Evolutionary conservation across 2,329 filamentous ascomycete genomes (phyloP), one percentile per base, ranked within the genome.

Genomic region (Fusarium chaquense): DNA sequence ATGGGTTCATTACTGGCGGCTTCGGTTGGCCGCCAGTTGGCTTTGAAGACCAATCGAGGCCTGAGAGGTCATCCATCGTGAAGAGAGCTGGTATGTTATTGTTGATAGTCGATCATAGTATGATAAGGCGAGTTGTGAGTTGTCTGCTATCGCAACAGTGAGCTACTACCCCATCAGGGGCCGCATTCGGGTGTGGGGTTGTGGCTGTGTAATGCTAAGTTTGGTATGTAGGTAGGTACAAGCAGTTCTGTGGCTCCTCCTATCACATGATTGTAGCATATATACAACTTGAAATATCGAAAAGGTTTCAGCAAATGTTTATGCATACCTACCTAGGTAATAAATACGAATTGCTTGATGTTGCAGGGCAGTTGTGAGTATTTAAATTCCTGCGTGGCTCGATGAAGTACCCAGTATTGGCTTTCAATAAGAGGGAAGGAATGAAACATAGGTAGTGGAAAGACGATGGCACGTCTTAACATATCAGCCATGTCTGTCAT

Each of bases 41-140:
- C 77, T 85, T 84, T 66, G 79, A 76, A 52, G 85, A 86, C 87
- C 87, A 90, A 78, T 86, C 86, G 72, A 90, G 82, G 69, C 86
- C 84, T 49, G 85, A 84, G 50, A 90, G 84, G 79, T 90, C 87
- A 72, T 90, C 86, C 88, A 90, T 90, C 59, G 75, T 81, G 60
- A 63, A 40, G 45, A 56, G 46, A 69, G 57, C 46, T 69, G 51
- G 60, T 69, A 58, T 58, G 60, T 62, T 72, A 72, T 70, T 58
- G 66, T n/a, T 56, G 64, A 60, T 69, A 61, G 59, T 74, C 63
- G 69, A 60, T 72, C 76, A 76, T 77, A 63, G 60, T 65, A 65
- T 41, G 45, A 60, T 66, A 58, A 71, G 41, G 55, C 28, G 36
- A 65, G 57, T 56, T 22, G 24, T 35, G 32, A 56, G 47, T 36